Evolutionary conservation across 306 rosid species (phyloP), one percentile per base, ranked within the genome.

Genomic region (Quercus alba): DNA sequence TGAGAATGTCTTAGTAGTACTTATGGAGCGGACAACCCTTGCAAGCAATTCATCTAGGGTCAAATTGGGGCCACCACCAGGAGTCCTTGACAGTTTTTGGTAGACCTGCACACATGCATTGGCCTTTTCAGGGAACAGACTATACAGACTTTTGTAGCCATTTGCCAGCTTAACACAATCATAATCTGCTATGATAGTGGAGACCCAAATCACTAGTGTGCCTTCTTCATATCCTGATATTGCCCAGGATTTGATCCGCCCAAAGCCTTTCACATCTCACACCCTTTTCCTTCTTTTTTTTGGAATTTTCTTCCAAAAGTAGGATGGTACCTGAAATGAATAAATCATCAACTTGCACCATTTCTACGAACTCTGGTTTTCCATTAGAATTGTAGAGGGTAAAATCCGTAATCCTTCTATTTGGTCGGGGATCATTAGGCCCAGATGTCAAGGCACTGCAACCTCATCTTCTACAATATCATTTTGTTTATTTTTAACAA

Each of bases 191-290:
- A 89, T 14, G 3, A 89, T 97, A 58, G 98, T 94, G 55, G 97
- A 89, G 35, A 94, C 78, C 98, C 98, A 94, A 52, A 92, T 73
- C 31, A 93, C 90, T 2, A 90, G 97, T 73, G 75, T 67, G 75
- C 94, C 93, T 52, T 94, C 97, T 72, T 92, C 98, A 62, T 92
- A 94, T 41, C 98, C 97, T 33, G 97, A 94, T 78, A 92, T 91
- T 19, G 85, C 82, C 98, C 98, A 94, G 0, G 92, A 41, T 82
- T 94, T 92, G 72, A 94, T 87, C 33, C 97, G 86, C 15, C 98
- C 98, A 73, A 92, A 94, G 75, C 90, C 94, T 70, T 70, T 89
- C 88, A 75, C 98, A 92, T 61, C 88, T 85, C 26, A 92, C 67
- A 23, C 98, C 89, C 76, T 84, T 80, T 46, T 88, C 88, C 78